Percentiles rank a stretch among this genome's conserved stretches.
phyloP scores from a whole-genome alignment of 306 rosid genomes.

The Castanea crenata region DNA sequence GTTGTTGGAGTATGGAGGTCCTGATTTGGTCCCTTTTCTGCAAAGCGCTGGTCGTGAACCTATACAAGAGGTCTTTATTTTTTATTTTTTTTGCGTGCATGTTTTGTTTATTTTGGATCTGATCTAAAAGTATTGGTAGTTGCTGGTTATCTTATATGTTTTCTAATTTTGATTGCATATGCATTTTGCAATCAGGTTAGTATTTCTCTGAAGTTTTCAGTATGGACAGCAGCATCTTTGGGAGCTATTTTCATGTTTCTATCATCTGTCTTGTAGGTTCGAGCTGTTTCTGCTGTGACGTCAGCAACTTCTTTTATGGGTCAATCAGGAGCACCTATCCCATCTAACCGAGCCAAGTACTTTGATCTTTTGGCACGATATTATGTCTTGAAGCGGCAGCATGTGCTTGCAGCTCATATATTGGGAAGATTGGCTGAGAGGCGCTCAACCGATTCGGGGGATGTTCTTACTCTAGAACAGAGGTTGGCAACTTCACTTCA shows the following conservation, averaged over 20 bases:
- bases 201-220: background rate
- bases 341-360: slow-evolving; percentile 67
- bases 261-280: slow-evolving; percentile 52
- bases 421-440: slow-evolving; percentile 81
- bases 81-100: slow-evolving; percentile 9
- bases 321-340: slow-evolving; percentile 58
- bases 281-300: slow-evolving; percentile 55
- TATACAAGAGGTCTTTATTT: slow-evolving; percentile 61
- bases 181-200: slow-evolving; percentile 16
- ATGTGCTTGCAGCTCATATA: slow-evolving; percentile 91
- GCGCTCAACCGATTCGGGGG: slow-evolving; percentile 61
- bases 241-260: slow-evolving; percentile 19
- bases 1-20: slow-evolving; percentile 92
- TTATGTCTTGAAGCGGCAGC: slow-evolving; percentile 87
- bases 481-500: slow-evolving; percentile 44
- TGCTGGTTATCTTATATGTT: background rate
- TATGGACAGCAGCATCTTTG: slow-evolving; percentile 9
- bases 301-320: slow-evolving; percentile 59
- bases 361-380: slow-evolving; percentile 91
- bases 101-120: slow-evolving; percentile 13
- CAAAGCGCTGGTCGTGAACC: slow-evolving; percentile 81
- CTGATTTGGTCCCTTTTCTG: slow-evolving; percentile 86
- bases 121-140: slow-evolving; percentile 13
- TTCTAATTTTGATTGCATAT: slow-evolving; percentile 11
- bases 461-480: slow-evolving; percentile 73